These are phyloP conservation scores for Botryotinia narcissicola DNA, from an alignment of 2,329 filamentous ascomycete genomes.

Conservation along the genomic window DNA sequence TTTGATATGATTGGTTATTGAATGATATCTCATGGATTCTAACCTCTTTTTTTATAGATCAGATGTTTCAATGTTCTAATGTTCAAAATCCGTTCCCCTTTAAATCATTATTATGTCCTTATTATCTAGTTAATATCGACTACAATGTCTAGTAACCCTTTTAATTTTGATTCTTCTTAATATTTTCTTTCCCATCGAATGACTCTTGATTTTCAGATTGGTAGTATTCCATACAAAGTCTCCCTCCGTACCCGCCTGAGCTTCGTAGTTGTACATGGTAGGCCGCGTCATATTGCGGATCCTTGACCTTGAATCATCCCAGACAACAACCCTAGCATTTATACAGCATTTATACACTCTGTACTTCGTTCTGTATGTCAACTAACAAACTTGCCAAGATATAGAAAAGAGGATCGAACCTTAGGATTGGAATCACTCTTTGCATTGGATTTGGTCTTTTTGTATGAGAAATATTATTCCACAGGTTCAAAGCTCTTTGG, in stretches of 20 bases:
- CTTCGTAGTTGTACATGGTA: conserved; percentile 10
- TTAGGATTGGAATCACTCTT: not conserved
- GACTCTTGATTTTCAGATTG: not conserved
- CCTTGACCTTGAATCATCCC: not conserved
- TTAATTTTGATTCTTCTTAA: too few relatives aligned
- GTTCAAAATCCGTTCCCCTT: not conserved
- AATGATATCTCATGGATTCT: too few relatives aligned
- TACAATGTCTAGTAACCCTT: too few relatives aligned
- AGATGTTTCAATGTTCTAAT: not conserved
- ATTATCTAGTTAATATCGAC: not conserved
- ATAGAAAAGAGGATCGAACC: conserved; percentile 13
- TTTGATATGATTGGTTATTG: not conserved
- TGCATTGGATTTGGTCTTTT: not conserved
- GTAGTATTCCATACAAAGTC: not conserved
- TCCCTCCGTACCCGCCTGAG: not conserved
- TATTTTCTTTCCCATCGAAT: not conserved
- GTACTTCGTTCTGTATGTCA: not conserved
- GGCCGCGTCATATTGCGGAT: conserved; percentile 25
- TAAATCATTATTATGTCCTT: not conserved
- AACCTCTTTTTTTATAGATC: not conserved
- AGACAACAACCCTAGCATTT: not conserved
- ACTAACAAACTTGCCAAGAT: conserved; percentile 18
- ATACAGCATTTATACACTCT: not conserved
- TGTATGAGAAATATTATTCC: not conserved
- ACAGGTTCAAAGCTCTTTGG: not conserved